Evolutionary conservation across 2,329 filamentous ascomycete genomes (phyloP).

Genomic region (Myriosclerotinia scirpicola): DNA sequence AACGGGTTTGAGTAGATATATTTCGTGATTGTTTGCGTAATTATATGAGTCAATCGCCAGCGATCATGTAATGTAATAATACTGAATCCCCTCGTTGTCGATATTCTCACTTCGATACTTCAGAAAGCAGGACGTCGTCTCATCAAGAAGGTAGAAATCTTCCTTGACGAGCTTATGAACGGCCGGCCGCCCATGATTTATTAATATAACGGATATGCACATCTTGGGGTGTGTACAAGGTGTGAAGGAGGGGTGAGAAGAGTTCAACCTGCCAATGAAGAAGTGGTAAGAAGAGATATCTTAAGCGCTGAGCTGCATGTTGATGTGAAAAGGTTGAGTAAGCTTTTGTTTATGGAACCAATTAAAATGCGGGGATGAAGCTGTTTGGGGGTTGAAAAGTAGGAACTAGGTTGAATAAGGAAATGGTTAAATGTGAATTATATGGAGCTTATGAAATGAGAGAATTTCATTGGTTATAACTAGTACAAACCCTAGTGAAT

Average conservation of each 20-base stretch:
- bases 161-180: conserved; percentile 5
- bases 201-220: conserved; percentile 20
- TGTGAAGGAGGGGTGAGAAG: conserved; percentile 5
- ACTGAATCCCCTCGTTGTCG: neutral
- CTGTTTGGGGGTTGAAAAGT: neutral
- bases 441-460: neutral
- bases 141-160: conserved; percentile 5
- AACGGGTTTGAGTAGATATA: neutral
- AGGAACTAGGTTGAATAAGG: neutral
- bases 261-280: conserved; percentile 6
- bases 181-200: conserved; percentile 15
- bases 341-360: neutral
- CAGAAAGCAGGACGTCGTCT: neutral
- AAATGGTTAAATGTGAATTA: neutral
- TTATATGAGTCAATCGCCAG: conserved; percentile 19
- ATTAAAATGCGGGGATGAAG: conserved; percentile 11
- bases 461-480: conserved; percentile 4
- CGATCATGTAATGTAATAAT: conserved; percentile 7
- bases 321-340: conserved; percentile 11
- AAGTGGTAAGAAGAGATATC: neutral
- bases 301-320: conserved; percentile 16
- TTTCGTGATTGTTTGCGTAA: neutral
- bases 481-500: neutral
- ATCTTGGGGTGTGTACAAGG: conserved; percentile 3
- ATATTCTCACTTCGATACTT: neutral